A percentile compares a stretch with the other conserved stretches of the same genome.
phyloP scores from a whole-genome alignment of 345 rosid genomes.

The Citrus sp. region DNA sequence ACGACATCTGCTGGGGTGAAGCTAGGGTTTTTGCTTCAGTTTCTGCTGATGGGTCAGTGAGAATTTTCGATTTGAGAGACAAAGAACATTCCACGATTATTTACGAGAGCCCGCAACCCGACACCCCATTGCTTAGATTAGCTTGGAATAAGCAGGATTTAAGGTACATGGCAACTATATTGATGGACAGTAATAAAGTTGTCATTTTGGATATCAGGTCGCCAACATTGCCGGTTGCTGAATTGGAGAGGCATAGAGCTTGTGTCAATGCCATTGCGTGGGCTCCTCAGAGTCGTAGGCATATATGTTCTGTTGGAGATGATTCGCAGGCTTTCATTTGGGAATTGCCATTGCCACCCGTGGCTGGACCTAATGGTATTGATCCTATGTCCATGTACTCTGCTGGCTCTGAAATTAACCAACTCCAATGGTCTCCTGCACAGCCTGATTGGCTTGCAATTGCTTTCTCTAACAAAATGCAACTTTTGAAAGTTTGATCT shows the following conservation, averaged over 20 bases:
- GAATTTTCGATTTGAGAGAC: constrained; percentile 73
- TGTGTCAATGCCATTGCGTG: constrained; percentile 75
- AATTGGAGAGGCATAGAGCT: constrained; percentile 65
- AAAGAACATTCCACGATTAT: constrained; percentile 79
- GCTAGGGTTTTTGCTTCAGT: constrained; percentile 74
- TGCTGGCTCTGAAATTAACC: constrained; percentile 82
- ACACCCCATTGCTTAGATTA: constrained; percentile 62
- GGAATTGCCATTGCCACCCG: constrained; percentile 87
- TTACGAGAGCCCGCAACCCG: constrained; percentile 79
- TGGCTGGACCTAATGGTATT: constrained; percentile 92
- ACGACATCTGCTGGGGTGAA: constrained; percentile 86
- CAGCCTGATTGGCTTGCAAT: constrained; percentile 92
- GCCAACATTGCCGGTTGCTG: constrained; percentile 69
- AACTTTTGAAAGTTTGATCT: constrained; percentile 85
- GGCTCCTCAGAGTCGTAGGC: constrained; percentile 81
- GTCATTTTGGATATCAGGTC: constrained; percentile 74
- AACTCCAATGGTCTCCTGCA: constrained; percentile 86
- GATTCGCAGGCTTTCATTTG: constrained; percentile 81
- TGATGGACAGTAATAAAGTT: constrained; percentile 81
- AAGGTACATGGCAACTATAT: constrained; percentile 75
- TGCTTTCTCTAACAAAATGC: constrained; percentile 81
- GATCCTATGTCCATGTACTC: constrained; percentile 89
- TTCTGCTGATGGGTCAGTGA: constrained; percentile 76
- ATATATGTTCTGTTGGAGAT: constrained; percentile 87
- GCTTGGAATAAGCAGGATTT: constrained; percentile 89